Evolutionary conservation across 805 yeast genomes (phyloP).

Genomic region (Nakazawaea wickerhamii): DNA sequence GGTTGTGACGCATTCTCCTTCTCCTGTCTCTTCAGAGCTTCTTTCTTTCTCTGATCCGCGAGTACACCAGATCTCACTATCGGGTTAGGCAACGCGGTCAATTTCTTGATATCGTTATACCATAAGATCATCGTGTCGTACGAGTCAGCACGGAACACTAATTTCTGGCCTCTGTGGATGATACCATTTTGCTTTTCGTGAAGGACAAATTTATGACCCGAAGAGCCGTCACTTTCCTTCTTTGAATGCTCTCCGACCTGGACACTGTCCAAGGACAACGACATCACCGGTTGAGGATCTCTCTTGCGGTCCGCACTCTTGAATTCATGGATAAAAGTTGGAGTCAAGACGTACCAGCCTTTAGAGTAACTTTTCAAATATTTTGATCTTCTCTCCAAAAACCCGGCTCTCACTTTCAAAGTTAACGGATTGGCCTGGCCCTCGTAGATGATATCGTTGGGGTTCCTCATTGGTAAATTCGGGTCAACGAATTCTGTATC

Average conservation of each 20-base stretch:
- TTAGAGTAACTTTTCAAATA: conserved; percentile 84
- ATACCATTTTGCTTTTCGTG: conserved; percentile 71
- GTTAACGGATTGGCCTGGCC: conserved; percentile 68
- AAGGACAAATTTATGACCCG: conserved; percentile 71
- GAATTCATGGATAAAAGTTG: conserved; percentile 86
- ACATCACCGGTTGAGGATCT: conserved; percentile 80
- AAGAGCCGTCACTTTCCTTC: conserved; percentile 53
- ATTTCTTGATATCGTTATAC: conserved; percentile 70
- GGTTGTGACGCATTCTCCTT: conserved; percentile 21
- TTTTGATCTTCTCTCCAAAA: conserved; percentile 84
- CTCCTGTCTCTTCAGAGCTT: conserved; percentile 15
- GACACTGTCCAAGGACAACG: conserved; percentile 73
- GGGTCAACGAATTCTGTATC: conserved; percentile 70
- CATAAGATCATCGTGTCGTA: conserved; percentile 77
- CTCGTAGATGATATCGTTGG: conserved; percentile 58
- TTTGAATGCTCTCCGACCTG: conserved; percentile 78
- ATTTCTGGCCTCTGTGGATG: conserved; percentile 78
- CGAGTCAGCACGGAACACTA: conserved; percentile 91
- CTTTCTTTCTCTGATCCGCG: conserved; percentile 24
- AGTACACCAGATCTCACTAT: conserved; percentile 48
- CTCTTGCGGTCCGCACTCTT: conserved; percentile 75
- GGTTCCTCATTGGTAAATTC: conserved; percentile 53
- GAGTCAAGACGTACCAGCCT: conserved; percentile 89
- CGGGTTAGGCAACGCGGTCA: conserved; percentile 61
- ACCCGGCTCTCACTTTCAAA: conserved; percentile 66